These are phyloP conservation scores for Colletotrichum cuscutae DNA, from an alignment of 2,329 filamentous ascomycete genomes.

Conservation along the genomic window DNA sequence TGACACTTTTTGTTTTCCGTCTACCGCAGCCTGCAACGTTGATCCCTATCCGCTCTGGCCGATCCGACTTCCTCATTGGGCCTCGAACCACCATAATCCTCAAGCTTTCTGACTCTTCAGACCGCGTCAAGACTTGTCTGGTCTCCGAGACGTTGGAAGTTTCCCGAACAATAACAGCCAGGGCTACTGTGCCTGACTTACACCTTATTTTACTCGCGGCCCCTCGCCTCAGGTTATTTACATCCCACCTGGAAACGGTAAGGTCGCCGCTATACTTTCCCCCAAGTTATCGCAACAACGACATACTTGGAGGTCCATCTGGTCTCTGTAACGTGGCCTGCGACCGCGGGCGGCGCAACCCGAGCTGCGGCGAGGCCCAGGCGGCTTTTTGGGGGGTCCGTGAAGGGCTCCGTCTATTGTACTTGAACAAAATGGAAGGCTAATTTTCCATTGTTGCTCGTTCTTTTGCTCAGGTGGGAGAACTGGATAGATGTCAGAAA, in stretches of 20 bases:
- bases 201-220: neutral
- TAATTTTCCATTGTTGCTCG: neutral
- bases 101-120: neutral
- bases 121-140: neutral
- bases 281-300: neutral
- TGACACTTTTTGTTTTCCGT: neutral
- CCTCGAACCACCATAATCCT: neutral
- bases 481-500: neutral
- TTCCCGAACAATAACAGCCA: neutral
- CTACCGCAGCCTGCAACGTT: neutral
- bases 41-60: constrained; percentile 3
- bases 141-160: neutral
- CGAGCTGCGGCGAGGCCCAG: constrained; percentile 3
- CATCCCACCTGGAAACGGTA: neutral
- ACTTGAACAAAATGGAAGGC: neutral
- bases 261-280: neutral
- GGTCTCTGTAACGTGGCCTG: constrained; percentile 11
- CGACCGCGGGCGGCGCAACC: neutral
- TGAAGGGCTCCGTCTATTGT: neutral
- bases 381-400: neutral
- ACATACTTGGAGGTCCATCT: neutral
- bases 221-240: neutral
- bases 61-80: neutral
- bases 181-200: neutral
- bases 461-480: neutral